Evolutionary conservation across 106 monocot genomes (phyloP), one percentile per base, ranked within the genome.

Genomic region (Platanthera zijinensis): DNA sequence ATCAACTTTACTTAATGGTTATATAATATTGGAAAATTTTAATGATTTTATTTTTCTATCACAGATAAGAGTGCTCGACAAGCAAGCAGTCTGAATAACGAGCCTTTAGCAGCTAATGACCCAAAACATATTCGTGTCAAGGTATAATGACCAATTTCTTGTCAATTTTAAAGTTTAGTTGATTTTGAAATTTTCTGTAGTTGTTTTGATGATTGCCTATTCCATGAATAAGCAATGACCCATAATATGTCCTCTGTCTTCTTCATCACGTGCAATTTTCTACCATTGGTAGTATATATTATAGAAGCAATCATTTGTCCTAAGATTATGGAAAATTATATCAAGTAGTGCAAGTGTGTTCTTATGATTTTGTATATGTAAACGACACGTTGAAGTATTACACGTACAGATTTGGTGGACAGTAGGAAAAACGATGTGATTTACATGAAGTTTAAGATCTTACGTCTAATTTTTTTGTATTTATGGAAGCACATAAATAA

Each of bases 101-200:
- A 75, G 56, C 50, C 50, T 50, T 48, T 54, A 32, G 12, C 32
- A 2, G 25, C 51, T 57, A 75, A 52, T 56, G 74, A 75, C 74
- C 56, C 74, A 75, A 75, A 75, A 57, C 32, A 52, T n/a, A 28
- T 75, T 52, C 74, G 74, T 28, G 56, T 75, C 56, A 75, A 75
- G 74, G 74, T 75, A 75, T 57, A 19, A 6, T 75, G 17, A 32
- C 32, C 10, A 56, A 51, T 30, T 46, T 57, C 6, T 75, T 56
- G 9, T 75, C 32, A 75, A 30, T 32, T 32, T 12, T 59, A 59
- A n/a, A 18, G 59, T 59, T n/a, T 32, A 10, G 6, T 72, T 49
- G 50, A 5, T 8, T 13, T 72, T 50, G 10, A 8, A 50, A 7
- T 17, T 18, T 0, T 73, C 11, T 25, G 10, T 19, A 19, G 19